Conservation (phyloP, 2,329 filamentous ascomycete genomes). For the Neonectria sp. region DNA sequence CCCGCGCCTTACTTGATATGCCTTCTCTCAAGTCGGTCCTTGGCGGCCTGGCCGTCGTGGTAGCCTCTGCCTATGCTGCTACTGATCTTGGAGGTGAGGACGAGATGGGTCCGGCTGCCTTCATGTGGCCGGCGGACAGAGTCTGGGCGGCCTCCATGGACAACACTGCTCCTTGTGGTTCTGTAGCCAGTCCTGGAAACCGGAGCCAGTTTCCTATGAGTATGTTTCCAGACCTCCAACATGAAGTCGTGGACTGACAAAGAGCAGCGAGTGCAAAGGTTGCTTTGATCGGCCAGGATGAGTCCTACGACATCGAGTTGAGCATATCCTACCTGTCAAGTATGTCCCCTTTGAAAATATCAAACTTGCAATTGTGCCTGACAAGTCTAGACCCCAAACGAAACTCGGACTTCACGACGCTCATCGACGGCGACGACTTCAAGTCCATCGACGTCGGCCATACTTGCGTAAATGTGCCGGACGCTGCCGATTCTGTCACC, state of each 20-base stretch:
- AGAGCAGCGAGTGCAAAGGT: constrained; percentile 67
- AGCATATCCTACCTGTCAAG: constrained; percentile 67
- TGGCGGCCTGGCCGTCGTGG: constrained; percentile 34
- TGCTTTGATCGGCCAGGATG: constrained; percentile 69
- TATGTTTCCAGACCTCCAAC: constrained; percentile 42
- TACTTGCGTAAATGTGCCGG: constrained; percentile 59
- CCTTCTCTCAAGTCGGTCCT: constrained; percentile 37
- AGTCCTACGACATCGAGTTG: constrained; percentile 68
- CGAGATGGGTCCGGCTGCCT: constrained; percentile 68
- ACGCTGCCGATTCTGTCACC: constrained; percentile 53
- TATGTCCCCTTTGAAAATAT: constrained; percentile 47
- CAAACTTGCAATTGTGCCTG: not conserved
- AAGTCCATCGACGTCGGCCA: constrained; percentile 60
- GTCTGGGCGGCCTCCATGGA: constrained; percentile 68
- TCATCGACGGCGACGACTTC: constrained; percentile 54
- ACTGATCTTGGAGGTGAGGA: constrained; percentile 30
- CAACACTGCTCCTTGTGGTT: constrained; percentile 72
- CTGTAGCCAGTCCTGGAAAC: constrained; percentile 61
- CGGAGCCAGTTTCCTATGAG: constrained; percentile 70
- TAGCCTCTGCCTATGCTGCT: constrained; percentile 26
- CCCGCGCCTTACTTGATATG: constrained; percentile 30
- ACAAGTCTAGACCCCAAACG: constrained; percentile 54
- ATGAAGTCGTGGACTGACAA: not conserved
- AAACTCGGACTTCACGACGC: constrained; percentile 57
- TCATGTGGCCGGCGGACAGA: constrained; percentile 74